Evolutionary conservation across 345 rosid species (phyloP).

Genomic region (Cochlearia excelsa): DNA sequence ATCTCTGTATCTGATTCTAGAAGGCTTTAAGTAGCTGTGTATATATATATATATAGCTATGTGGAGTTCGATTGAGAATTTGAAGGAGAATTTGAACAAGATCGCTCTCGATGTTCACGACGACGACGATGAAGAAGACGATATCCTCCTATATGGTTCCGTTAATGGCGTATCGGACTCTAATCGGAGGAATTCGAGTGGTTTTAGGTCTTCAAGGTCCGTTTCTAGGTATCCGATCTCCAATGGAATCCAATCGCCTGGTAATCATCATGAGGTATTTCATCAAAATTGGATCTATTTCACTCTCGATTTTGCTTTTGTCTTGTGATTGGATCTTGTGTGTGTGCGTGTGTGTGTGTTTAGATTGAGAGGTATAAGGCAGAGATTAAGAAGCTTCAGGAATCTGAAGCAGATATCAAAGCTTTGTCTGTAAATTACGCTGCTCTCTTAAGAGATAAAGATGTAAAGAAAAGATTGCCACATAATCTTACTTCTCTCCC

Average conservation of each 20-base stretch:
- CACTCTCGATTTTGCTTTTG: no score
- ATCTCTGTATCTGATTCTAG: slow-evolving; percentile 1
- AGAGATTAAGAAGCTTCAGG: slow-evolving; percentile 74
- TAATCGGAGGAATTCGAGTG: slow-evolving; percentile 64
- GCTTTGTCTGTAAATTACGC: slow-evolving; percentile 90
- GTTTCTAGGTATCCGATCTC: slow-evolving; percentile 34
- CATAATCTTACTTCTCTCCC: not conserved
- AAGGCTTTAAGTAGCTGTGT: no score
- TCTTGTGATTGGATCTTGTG: not conserved
- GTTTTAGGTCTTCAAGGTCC: slow-evolving; percentile 59
- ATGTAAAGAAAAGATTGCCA: slow-evolving; percentile 43
- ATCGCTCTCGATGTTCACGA: slow-evolving; percentile 83
- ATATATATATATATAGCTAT: slow-evolving; percentile 31
- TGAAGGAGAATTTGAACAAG: slow-evolving; percentile 86
- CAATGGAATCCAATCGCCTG: slow-evolving; percentile 55
- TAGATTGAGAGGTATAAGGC: slow-evolving; percentile 73
- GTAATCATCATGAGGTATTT: slow-evolving; percentile 50
- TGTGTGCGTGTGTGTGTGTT: not conserved
- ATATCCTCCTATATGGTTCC: slow-evolving; percentile 50
- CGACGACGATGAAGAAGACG: slow-evolving; percentile 55
- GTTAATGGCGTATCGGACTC: slow-evolving; percentile 48
- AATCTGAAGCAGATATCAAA: slow-evolving; percentile 84
- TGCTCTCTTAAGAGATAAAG: slow-evolving; percentile 81
- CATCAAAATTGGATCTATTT: not conserved
- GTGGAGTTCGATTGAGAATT: slow-evolving; percentile 80